Evolutionary conservation across 306 rosid genomes (phyloP).

Genomic region (Vachellia collinsii): DNA sequence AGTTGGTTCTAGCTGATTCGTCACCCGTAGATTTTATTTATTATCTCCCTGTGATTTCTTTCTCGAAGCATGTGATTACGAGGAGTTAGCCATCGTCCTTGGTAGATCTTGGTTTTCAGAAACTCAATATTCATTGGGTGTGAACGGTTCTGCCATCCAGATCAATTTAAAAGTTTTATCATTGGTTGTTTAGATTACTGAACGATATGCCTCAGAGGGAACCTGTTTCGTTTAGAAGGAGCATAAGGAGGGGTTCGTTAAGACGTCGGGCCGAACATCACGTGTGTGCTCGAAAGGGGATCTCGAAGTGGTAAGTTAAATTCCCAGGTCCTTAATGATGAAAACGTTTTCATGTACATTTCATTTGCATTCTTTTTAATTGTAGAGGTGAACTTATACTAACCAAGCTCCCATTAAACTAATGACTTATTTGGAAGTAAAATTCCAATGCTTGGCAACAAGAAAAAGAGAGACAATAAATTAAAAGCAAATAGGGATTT

Average conservation of each 20-base stretch:
- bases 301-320: constrained; percentile 42
- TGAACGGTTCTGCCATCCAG: too few species aligned
- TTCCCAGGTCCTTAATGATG: background rate
- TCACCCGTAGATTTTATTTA: background rate
- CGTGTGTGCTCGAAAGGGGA: constrained; percentile 61
- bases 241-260: constrained; percentile 45
- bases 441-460: background rate
- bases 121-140: background rate
- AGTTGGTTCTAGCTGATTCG: constrained; percentile 50
- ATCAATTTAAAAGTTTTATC: too few species aligned
- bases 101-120: background rate
- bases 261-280: constrained; percentile 42
- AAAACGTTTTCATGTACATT: background rate
- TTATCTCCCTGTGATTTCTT: background rate
- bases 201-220: constrained; percentile 18
- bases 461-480: background rate
- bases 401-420: background rate
- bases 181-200: background rate
- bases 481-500: background rate
- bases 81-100: background rate
- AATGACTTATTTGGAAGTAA: background rate
- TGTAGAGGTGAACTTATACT: background rate
- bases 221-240: constrained; percentile 31
- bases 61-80: background rate
- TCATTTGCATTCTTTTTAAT: background rate